Percentiles rank a stretch among this genome's conserved stretches.
These are phyloP conservation scores for Cytospora paraplurivora DNA, from an alignment of 2,329 filamentous ascomycete species.

Conservation along the genomic window DNA sequence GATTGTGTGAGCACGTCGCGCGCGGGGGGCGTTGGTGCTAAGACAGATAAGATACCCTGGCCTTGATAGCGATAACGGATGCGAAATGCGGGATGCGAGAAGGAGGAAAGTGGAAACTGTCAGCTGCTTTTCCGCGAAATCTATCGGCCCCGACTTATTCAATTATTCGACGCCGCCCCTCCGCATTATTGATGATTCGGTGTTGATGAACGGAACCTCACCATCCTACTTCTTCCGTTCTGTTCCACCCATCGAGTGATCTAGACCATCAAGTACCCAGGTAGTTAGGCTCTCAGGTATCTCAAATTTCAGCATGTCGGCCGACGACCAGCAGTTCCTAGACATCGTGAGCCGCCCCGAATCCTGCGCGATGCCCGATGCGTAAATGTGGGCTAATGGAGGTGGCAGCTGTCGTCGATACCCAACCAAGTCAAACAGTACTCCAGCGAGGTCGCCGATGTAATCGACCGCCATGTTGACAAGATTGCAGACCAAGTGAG, in stretches of 20 bases:
- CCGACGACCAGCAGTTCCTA: conserved; percentile 33
- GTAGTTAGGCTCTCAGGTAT: not conserved
- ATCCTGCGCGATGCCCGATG: not conserved
- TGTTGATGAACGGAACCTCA: no score
- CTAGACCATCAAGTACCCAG: not conserved
- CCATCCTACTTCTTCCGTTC: no score
- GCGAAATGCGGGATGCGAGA: not conserved
- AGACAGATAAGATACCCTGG: not conserved
- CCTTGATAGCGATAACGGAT: not conserved
- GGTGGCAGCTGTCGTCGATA: conserved; percentile 52
- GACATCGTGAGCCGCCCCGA: conserved; percentile 28
- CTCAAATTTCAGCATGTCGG: conserved; percentile 27
- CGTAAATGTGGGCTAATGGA: not conserved
- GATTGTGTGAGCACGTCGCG: not conserved
- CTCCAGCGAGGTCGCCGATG: conserved; percentile 73
- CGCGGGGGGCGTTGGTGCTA: not conserved
- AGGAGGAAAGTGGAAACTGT: not conserved
- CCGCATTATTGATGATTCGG: not conserved
- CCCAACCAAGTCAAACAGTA: conserved; percentile 69
- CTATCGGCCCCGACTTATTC: not conserved
- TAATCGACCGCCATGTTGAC: conserved; percentile 81
- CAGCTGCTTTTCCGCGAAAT: not conserved
- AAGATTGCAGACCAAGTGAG: conserved; percentile 70
- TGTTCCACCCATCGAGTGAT: no score
- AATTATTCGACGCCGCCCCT: not conserved